Evolutionary conservation across 768 basidiomycete genomes (phyloP).

Genomic region (Pleurotus pulmonarius): DNA sequence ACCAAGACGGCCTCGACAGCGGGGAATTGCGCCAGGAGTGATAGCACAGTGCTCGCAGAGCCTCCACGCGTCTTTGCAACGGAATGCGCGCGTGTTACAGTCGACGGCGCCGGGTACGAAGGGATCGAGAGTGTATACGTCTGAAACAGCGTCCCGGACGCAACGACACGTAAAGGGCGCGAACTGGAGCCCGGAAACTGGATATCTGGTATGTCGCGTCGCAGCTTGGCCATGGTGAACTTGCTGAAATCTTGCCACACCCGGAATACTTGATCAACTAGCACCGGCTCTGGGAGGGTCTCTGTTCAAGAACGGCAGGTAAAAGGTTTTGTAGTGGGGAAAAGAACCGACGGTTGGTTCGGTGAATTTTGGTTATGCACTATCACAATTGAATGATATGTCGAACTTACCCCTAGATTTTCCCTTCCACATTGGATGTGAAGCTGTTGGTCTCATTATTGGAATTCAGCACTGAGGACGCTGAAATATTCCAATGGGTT

Average conservation of each 20-base stretch:
- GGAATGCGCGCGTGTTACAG: slow-evolving; percentile 66
- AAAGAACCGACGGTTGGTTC: background rate
- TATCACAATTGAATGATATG: background rate
- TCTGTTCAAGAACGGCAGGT: background rate
- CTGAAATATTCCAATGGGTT: no score
- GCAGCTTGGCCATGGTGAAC: slow-evolving; percentile 40
- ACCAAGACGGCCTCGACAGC: slow-evolving; percentile 64
- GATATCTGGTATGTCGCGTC: slow-evolving; percentile 23
- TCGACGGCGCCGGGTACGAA: slow-evolving; percentile 52
- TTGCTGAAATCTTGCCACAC: slow-evolving; percentile 5
- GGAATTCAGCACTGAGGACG: no score
- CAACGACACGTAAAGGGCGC: slow-evolving; percentile 65
- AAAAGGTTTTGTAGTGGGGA: background rate
- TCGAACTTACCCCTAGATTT: slow-evolving; percentile 7
- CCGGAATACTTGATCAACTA: background rate
- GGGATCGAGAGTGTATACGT: slow-evolving; percentile 69
- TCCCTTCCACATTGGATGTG: background rate
- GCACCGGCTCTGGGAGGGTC: background rate
- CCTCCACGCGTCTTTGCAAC: slow-evolving; percentile 69
- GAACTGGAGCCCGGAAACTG: slow-evolving; percentile 14
- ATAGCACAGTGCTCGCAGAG: slow-evolving; percentile 65
- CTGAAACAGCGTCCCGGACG: slow-evolving; percentile 77
- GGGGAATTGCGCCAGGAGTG: slow-evolving; percentile 69
- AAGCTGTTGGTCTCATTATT: no score
- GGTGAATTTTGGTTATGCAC: slow-evolving; percentile 2